A percentile compares a stretch with the other conserved stretches of the same genome.
Conservation (phyloP, 2,329 filamentous ascomycete species). For the Fusarium sp. region DNA sequence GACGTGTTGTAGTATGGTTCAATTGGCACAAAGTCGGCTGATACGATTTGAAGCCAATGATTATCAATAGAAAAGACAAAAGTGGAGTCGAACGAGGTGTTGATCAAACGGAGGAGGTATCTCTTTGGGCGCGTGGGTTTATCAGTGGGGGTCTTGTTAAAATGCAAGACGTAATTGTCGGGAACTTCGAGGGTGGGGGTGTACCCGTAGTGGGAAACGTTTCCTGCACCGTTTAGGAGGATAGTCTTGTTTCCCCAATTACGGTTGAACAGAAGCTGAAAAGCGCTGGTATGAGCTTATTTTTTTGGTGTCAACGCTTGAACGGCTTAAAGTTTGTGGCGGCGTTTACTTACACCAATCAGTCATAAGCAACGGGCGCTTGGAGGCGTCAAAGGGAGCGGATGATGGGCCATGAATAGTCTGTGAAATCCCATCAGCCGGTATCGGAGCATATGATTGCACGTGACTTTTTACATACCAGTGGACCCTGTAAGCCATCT, state of each 20-base stretch:
- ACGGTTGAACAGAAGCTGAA: conserved; percentile 11
- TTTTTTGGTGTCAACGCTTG: not conserved
- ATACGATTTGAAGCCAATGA: conserved; percentile 33
- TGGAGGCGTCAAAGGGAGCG: conserved; percentile 29
- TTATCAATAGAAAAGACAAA: conserved; percentile 42
- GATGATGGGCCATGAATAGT: conserved; percentile 37
- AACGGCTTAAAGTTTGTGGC: not conserved
- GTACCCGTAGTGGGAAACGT: conserved; percentile 23
- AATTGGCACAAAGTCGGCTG: conserved; percentile 36
- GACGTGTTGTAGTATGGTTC: conserved; percentile 30
- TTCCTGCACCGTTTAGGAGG: conserved; percentile 34
- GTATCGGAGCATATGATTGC: rapidly evolving
- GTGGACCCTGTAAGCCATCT: conserved; percentile 33
- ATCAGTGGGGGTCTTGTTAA: conserved; percentile 35
- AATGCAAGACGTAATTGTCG: conserved; percentile 21
- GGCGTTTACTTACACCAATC: conserved; percentile 31
- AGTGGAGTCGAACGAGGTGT: conserved; percentile 36
- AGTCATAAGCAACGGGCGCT: conserved; percentile 27
- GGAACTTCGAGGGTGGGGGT: conserved; percentile 15
- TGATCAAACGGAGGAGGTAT: conserved; percentile 38
- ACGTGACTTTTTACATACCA: conserved; percentile 11
- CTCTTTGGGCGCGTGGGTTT: conserved; percentile 20
- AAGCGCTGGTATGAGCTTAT: conserved; percentile 33
- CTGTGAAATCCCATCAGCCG: not conserved
- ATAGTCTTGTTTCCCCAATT: conserved; percentile 27